Evolutionary conservation across 2,329 filamentous ascomycete genomes (phyloP).

Genomic region (Pseudocercospora pini-densiflorae): DNA sequence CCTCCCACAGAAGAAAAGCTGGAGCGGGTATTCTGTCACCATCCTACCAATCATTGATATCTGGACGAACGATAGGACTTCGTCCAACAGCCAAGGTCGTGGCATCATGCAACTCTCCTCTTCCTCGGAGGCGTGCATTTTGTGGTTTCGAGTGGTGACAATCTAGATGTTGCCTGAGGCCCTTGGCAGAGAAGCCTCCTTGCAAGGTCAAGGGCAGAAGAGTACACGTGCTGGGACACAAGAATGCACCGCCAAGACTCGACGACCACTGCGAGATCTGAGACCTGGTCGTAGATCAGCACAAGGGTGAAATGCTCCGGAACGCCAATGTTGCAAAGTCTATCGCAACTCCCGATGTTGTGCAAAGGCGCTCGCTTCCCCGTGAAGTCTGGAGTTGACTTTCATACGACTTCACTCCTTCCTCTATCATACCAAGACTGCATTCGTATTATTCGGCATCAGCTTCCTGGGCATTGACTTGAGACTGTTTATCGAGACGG

Average conservation of each 20-base stretch:
- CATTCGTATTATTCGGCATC: background rate
- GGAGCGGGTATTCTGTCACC: background rate
- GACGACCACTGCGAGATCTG: background rate
- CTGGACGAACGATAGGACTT: background rate
- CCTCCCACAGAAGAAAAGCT: background rate
- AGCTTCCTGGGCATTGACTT: background rate
- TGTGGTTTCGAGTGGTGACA: background rate
- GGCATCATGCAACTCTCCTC: background rate
- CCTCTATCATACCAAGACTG: background rate
- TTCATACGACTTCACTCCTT: background rate
- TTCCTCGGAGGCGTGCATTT: background rate
- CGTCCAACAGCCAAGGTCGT: background rate
- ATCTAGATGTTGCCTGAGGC: background rate
- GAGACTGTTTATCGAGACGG: too few relatives aligned
- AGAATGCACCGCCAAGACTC: background rate
- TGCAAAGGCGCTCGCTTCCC: background rate
- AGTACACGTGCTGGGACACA: background rate
- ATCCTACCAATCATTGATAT: background rate
- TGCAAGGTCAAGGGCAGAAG: too few relatives aligned
- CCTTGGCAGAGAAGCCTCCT: background rate
- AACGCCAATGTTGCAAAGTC: slow-evolving; percentile 7
- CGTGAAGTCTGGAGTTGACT: background rate
- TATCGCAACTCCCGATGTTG: slow-evolving; percentile 1
- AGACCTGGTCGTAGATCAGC: slow-evolving; percentile 1
- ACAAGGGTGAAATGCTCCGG: background rate